Evolutionary conservation across 345 rosid genomes (phyloP), one percentile per base, ranked within the genome.

Genomic region (Capsella bursapastoris): DNA sequence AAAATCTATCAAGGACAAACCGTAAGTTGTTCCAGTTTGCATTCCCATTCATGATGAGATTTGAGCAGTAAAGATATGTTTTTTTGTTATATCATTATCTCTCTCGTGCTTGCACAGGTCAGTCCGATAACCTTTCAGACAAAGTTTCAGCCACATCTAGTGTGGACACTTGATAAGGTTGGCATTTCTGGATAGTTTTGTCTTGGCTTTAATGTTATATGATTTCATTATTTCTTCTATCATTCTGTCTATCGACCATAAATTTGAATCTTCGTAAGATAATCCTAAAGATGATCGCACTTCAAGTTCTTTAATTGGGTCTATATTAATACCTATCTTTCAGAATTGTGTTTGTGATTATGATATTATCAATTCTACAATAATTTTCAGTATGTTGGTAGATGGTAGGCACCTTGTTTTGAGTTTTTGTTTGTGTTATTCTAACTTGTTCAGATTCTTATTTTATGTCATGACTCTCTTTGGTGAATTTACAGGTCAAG

Each of bases 131-230:
- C 96, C 58, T 96, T 87, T 70, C 79, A 89, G 78, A 88, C 96
- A 4, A 92, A 84, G 70, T 92, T 88, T 74, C 98, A 86, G 90
- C 87, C 90, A 28, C 93, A 89, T 77, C 96, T 92, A 81, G 84
- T 89, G 67, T 90, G 96, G 97, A 79, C 88, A 8, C 88, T 95
- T 52, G 98, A 95, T 74, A 92, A 90, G 99, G 99, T 95, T 81
- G n/a, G 63, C 14, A 28, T 43, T 50, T 57, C 49, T 56, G 15
- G 57, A 64, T 6, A 35, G 15, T 38, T 50, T 41, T 59, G 48
- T 67, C 34, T 57, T 65, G 0, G 11, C 31, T 34, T 45, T 57
- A 55, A 5, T 70, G 74, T 15, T 41, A 55, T 66, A 66, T 51
- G 10, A 48, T 65, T 28, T n/a, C 1, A 18, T 66, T 35, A 6